These are phyloP conservation scores for Aspergillus campestris DNA, from an alignment of 495 filamentous ascomycete genomes.

Conservation along the genomic window DNA sequence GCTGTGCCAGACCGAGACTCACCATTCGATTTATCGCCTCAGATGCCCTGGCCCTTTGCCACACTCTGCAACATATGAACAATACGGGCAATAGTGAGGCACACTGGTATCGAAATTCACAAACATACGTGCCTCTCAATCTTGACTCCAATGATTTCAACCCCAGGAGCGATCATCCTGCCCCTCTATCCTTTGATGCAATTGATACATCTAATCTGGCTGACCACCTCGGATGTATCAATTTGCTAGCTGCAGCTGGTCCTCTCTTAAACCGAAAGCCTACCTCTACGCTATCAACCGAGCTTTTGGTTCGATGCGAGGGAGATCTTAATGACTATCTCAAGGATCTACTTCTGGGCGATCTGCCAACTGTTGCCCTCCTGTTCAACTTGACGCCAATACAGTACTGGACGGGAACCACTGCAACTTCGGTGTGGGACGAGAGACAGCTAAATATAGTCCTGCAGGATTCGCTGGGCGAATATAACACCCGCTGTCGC, in stretches of 20 bases:
- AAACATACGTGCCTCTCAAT: slow-evolving; percentile 15
- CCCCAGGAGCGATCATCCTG: slow-evolving; percentile 6
- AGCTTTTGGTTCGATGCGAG: slow-evolving; percentile 18
- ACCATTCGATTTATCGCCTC: slow-evolving; percentile 34
- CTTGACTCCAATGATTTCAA: slow-evolving; percentile 35
- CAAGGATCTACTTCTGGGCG: slow-evolving; percentile 27
- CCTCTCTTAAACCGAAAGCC: slow-evolving; percentile 32
- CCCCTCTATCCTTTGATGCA: slow-evolving; percentile 42
- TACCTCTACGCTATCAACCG: slow-evolving; percentile 38
- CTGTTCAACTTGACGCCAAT: slow-evolving; percentile 40
- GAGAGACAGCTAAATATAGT: too few relatives aligned
- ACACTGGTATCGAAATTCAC: slow-evolving; percentile 7
- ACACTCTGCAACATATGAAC: slow-evolving; percentile 36
- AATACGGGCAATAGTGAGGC: slow-evolving; percentile 11
- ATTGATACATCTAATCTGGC: slow-evolving; percentile 51
- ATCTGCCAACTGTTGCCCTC: slow-evolving; percentile 36
- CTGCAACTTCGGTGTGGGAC: slow-evolving; percentile 20
- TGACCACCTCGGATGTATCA: slow-evolving; percentile 41
- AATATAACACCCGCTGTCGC: too few relatives aligned
- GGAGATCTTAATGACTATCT: neutral
- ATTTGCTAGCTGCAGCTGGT: slow-evolving; percentile 36
- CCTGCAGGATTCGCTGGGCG: too few relatives aligned
- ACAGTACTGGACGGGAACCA: slow-evolving; percentile 43
- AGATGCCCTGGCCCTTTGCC: slow-evolving; percentile 38
- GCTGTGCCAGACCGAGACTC: slow-evolving; percentile 11